Conservation (phyloP, 768 basidiomycete species). For the Trametes elegans region DNA sequence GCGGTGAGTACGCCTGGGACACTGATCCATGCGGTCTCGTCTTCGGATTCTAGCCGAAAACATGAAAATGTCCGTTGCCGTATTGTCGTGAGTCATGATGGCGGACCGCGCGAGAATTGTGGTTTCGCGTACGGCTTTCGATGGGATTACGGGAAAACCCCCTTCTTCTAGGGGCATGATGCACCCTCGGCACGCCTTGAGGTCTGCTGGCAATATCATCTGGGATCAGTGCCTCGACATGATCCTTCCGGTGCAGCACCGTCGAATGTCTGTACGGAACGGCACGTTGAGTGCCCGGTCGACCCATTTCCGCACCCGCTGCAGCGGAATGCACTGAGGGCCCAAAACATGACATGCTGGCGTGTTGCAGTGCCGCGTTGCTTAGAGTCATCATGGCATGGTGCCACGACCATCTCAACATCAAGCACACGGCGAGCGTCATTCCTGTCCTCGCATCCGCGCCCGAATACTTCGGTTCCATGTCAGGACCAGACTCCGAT, state of each 20-base stretch:
- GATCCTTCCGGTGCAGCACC: slow-evolving; percentile 7
- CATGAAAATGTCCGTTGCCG: background rate
- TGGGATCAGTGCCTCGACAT: slow-evolving; percentile 3
- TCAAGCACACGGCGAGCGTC: no score
- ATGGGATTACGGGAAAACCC: background rate
- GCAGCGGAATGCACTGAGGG: no score
- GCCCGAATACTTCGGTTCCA: no score
- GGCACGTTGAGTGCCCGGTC: no score
- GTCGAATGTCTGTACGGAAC: background rate
- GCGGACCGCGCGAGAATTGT: background rate
- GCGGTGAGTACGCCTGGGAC: background rate
- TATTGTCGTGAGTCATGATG: background rate
- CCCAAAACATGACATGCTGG: no score
- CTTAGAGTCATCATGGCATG: no score
- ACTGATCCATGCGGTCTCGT: slow-evolving; percentile 6
- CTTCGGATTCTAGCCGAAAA: background rate
- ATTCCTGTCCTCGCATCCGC: no score
- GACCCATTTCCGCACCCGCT: no score
- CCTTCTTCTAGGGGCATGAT: background rate
- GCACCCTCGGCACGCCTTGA: slow-evolving; percentile 2
- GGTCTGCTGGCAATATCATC: background rate
- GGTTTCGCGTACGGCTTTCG: background rate
- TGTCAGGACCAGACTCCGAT: no score
- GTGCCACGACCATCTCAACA: no score
- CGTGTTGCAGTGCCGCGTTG: no score